Percentiles rank a stretch among this genome's conserved stretches.
Evolutionary conservation across 2,329 filamentous ascomycete genomes (phyloP).

Genomic region (Huntiella omanensis): DNA sequence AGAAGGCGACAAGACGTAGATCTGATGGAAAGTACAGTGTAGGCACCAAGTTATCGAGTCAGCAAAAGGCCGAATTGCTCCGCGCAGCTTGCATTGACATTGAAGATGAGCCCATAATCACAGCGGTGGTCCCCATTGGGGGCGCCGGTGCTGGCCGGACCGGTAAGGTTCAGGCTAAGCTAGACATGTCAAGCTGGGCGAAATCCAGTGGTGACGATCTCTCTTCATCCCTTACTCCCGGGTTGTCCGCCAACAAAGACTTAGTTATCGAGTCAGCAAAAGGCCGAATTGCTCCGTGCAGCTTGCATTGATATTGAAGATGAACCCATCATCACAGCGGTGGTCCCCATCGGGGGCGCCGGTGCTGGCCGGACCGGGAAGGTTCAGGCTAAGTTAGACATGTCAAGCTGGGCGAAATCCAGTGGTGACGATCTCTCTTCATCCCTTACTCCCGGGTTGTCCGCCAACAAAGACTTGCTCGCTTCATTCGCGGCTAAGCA

Average conservation of each 20-base stretch:
- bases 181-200: slow-evolving; percentile 37
- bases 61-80: slow-evolving; percentile 69
- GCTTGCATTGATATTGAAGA: slow-evolving; percentile 40
- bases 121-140: neutral
- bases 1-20: slow-evolving; percentile 39
- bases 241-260: slow-evolving; percentile 25
- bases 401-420: slow-evolving; percentile 35
- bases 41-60: slow-evolving; percentile 61
- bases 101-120: slow-evolving; percentile 23
- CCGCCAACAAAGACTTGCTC: slow-evolving; percentile 26
- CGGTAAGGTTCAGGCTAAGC: slow-evolving; percentile 36
- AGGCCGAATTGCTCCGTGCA: slow-evolving; percentile 57
- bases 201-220: slow-evolving; percentile 33
- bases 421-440: slow-evolving; percentile 29
- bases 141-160: slow-evolving; percentile 2
- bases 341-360: neutral
- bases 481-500: slow-evolving; percentile 25
- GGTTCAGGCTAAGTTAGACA: slow-evolving; percentile 40
- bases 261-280: slow-evolving; percentile 54
- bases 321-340: slow-evolving; percentile 14
- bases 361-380: slow-evolving; percentile 18
- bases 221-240: slow-evolving; percentile 27
- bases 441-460: slow-evolving; percentile 27
- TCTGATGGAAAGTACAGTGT: slow-evolving; percentile 36
- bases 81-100: slow-evolving; percentile 41